Evolutionary conservation across 2,329 filamentous ascomycete species (phyloP).

Genomic region (Curvularia verruculosa): DNA sequence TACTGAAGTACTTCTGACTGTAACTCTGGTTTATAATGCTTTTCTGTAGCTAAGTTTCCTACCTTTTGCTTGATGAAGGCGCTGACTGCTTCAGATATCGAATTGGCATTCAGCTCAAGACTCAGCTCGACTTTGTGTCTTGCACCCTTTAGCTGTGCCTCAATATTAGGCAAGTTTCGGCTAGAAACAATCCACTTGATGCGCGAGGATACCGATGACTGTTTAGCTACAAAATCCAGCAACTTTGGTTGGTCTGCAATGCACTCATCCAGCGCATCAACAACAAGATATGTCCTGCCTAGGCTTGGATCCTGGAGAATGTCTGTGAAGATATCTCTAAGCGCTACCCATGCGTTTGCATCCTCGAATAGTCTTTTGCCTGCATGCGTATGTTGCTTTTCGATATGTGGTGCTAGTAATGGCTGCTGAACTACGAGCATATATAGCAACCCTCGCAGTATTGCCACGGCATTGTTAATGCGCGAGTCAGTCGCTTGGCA

Average conservation of each 20-base stretch:
- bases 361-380: slow-evolving; percentile 34
- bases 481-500: too few relatives aligned
- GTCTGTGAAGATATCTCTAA: slow-evolving; percentile 44
- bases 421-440: slow-evolving; percentile 47
- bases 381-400: slow-evolving; percentile 34
- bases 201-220: background rate
- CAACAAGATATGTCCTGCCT: slow-evolving; percentile 11
- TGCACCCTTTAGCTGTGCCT: background rate
- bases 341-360: slow-evolving; percentile 31
- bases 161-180: background rate
- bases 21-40: slow-evolving; percentile 36
- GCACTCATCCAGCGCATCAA: slow-evolving; percentile 25
- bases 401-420: slow-evolving; percentile 29
- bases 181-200: background rate
- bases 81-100: slow-evolving; percentile 45
- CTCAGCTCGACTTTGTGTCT: background rate
- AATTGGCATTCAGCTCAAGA: slow-evolving; percentile 14
- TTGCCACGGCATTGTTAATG: slow-evolving; percentile 49
- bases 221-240: background rate
- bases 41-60: background rate
- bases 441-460: slow-evolving; percentile 54
- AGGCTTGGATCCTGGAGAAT: slow-evolving; percentile 50
- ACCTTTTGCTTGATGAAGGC: slow-evolving; percentile 50
- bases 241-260: background rate
- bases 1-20: slow-evolving; percentile 32